phyloP scores from a whole-genome alignment of 75 land plant genomes.

The Chamaecyparis obtusa region DNA sequence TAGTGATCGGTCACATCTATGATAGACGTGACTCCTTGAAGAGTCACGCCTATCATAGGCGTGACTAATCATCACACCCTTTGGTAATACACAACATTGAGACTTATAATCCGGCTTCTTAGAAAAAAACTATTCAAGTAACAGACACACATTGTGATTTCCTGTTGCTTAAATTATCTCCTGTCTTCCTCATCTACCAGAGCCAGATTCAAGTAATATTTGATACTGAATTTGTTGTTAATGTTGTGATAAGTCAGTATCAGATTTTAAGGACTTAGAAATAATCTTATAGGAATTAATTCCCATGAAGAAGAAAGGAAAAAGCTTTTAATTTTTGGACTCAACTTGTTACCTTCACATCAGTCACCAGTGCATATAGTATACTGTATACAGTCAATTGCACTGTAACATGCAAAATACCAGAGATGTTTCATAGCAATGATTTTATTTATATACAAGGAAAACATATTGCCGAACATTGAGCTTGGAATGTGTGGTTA shows the following conservation, averaged over 20 bases:
- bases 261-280: slow-evolving; percentile 91
- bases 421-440: neutral
- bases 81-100: too few relatives aligned
- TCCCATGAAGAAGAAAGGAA: slow-evolving; percentile 67
- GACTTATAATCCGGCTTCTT: too few relatives aligned
- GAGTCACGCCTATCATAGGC: too few relatives aligned
- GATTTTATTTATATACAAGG: too few relatives aligned
- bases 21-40: too few relatives aligned
- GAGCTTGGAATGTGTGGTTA: neutral
- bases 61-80: too few relatives aligned
- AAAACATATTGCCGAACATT: too few relatives aligned
- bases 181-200: slow-evolving; percentile 98
- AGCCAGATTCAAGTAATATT: slow-evolving; percentile 93
- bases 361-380: neutral
- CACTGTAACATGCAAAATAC: neutral
- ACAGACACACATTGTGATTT: slow-evolving; percentile 76
- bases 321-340: neutral
- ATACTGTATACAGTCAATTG: neutral
- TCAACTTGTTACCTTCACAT: neutral
- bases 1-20: too few relatives aligned
- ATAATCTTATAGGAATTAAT: slow-evolving; percentile 93
- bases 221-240: slow-evolving; percentile 99
- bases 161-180: slow-evolving; percentile 97
- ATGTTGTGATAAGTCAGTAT: slow-evolving; percentile 96
- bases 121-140: slow-evolving; percentile 20